These are phyloP conservation scores for Tolypocladium nubicola DNA, from an alignment of 2,329 filamentous ascomycete species.

Conservation along the genomic window DNA sequence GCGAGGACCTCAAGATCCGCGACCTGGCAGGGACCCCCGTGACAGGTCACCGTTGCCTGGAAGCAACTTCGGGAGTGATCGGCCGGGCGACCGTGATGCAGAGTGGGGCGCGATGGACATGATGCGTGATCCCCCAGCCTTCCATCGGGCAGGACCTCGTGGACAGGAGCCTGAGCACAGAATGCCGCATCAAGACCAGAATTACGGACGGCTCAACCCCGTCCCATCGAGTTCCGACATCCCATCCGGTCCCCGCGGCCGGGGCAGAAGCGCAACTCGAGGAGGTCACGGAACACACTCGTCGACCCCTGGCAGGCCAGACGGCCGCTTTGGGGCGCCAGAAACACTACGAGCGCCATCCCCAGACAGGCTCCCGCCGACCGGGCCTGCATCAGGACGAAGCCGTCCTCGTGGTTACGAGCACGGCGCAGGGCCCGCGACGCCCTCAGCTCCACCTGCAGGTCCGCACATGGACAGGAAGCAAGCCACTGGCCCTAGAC, in stretches of 20 bases:
- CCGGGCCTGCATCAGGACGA: constrained; percentile 40
- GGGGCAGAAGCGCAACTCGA: constrained; percentile 32
- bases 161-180: constrained; percentile 39
- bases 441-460: constrained; percentile 15
- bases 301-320: constrained; percentile 27
- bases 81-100: constrained; percentile 27
- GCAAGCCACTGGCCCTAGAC: constrained; percentile 22
- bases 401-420: constrained; percentile 35
- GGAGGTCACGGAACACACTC: constrained; percentile 21
- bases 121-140: constrained; percentile 24
- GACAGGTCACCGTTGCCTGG: constrained; percentile 19
- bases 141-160: constrained; percentile 25
- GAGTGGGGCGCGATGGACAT: constrained; percentile 23
- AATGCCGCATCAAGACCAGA: constrained; percentile 45
- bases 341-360: constrained; percentile 32
- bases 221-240: constrained; percentile 34
- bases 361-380: constrained; percentile 41
- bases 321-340: constrained; percentile 28
- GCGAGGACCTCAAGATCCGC: constrained; percentile 18
- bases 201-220: constrained; percentile 51
- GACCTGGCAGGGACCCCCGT: constrained; percentile 19
- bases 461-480: constrained; percentile 30
- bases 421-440: constrained; percentile 16
- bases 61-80: constrained; percentile 20
- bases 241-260: constrained; percentile 46